Evolutionary conservation across 208 protist genomes (phyloP).

Genomic region (Trypanosoma avium): DNA sequence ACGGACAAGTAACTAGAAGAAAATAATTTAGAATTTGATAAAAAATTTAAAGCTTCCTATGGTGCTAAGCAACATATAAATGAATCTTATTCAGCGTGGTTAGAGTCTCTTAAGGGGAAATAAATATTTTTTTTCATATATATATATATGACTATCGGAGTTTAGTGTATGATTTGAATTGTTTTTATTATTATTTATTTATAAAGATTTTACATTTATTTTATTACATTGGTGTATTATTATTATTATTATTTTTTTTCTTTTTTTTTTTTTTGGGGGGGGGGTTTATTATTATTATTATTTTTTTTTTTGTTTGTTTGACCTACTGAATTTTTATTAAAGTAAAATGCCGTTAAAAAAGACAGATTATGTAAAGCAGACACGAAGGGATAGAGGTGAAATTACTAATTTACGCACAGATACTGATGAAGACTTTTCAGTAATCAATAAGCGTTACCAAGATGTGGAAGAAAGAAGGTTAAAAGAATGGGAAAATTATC

Average conservation of each 20-base stretch:
- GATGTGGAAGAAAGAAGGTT: constrained; percentile 81
- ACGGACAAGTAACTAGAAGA: constrained; percentile 62
- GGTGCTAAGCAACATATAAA: constrained; percentile 74
- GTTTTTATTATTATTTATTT: too few species aligned
- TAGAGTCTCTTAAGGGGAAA: constrained; percentile 34
- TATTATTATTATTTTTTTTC: too few species aligned
- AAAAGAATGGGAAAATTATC: constrained; percentile 91
- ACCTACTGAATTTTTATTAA: neutral
- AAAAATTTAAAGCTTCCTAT: constrained; percentile 50
- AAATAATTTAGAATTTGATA: constrained; percentile 84
- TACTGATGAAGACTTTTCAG: constrained; percentile 17
- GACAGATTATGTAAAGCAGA: neutral
- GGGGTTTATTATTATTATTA: neutral
- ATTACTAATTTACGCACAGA: neutral
- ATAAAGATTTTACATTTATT: too few species aligned
- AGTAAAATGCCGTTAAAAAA: constrained; percentile 8
- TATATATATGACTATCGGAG: neutral
- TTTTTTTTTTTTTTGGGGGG: neutral
- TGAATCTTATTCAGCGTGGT: constrained; percentile 84
- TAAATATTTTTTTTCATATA: constrained; percentile 3
- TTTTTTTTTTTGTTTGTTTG: neutral
- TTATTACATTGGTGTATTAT: too few species aligned
- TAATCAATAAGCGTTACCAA: constrained; percentile 40
- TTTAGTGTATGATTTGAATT: too few species aligned
- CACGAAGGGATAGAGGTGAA: constrained; percentile 14